These are phyloP conservation scores for Ceratorhiza oryzae-sativae DNA, from an alignment of 1,284 basidiomycete species.

Conservation along the genomic window DNA sequence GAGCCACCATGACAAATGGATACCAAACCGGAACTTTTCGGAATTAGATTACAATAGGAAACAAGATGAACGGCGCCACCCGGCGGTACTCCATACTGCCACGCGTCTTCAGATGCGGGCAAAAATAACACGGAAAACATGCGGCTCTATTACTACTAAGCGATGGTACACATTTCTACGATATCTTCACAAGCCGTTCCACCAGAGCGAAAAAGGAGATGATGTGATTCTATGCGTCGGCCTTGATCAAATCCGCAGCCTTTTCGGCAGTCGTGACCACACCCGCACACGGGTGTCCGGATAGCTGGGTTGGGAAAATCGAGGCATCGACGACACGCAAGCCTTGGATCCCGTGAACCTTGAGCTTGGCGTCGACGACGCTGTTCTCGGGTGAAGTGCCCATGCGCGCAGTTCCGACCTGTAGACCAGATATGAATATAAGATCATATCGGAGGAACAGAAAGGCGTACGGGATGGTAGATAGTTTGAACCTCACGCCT, in stretches of 20 bases:
- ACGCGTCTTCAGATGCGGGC: too few species aligned
- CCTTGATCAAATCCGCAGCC: slow-evolving; percentile 40
- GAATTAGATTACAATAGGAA: too few species aligned
- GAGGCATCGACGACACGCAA: slow-evolving; percentile 60
- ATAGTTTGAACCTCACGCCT: slow-evolving; percentile 52
- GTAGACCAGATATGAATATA: not conserved
- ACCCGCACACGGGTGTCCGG: slow-evolving; percentile 49
- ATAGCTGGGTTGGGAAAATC: slow-evolving; percentile 53
- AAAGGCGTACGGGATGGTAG: slow-evolving; percentile 54
- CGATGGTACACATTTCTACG: too few species aligned
- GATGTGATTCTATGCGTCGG: not conserved
- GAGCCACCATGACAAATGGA: too few species aligned
- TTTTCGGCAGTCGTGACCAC: slow-evolving; percentile 51
- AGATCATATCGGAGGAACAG: slow-evolving; percentile 1
- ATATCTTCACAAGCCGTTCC: too few species aligned
- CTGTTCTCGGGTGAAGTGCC: slow-evolving; percentile 48
- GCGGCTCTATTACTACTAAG: too few species aligned
- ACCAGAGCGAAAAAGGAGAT: too few species aligned
- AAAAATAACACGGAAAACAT: too few species aligned
- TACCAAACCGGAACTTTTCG: too few species aligned
- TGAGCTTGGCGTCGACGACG: slow-evolving; percentile 57
- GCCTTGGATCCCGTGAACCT: slow-evolving; percentile 56
- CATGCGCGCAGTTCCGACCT: slow-evolving; percentile 49
- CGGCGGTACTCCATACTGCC: too few species aligned
- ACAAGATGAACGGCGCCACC: too few species aligned